A percentile compares a stretch with the other conserved stretches of the same genome.
Conservation (phyloP, 345 rosid species). For the Salix suchowensis region DNA sequence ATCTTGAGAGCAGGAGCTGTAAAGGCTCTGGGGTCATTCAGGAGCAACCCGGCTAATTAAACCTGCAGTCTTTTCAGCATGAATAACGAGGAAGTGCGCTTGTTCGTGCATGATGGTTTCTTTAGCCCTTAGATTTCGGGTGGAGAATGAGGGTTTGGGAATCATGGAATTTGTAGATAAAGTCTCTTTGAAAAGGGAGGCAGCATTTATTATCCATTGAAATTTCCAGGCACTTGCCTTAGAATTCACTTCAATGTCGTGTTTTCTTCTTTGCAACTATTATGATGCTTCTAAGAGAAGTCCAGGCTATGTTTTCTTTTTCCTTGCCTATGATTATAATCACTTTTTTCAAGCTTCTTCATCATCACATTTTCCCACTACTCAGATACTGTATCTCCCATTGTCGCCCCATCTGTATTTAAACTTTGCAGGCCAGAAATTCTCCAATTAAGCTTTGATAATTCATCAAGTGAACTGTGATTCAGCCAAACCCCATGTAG, state of each 20-base stretch:
- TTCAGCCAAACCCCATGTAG: not conserved
- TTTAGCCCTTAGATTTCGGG: not conserved
- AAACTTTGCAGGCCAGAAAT: not conserved
- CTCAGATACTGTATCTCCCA: not conserved
- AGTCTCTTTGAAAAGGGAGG: constrained; percentile 22
- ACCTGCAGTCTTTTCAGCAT: not conserved
- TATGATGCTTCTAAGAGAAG: not conserved
- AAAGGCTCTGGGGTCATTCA: constrained; percentile 82
- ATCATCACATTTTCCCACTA: not conserved
- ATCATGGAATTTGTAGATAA: constrained; percentile 25
- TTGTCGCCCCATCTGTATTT: not conserved
- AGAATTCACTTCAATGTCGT: constrained; percentile 12
- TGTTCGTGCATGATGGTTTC: constrained; percentile 1
- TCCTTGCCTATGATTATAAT: not conserved
- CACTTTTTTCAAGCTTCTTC: not conserved
- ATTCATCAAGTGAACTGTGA: not conserved
- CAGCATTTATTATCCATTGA: constrained; percentile 9
- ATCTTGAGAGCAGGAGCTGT: constrained; percentile 76
- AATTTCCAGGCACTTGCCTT: constrained; percentile 19
- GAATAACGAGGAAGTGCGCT: constrained; percentile 7
- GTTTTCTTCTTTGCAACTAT: not conserved
- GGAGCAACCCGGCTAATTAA: constrained; percentile 61
- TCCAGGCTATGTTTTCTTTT: not conserved
- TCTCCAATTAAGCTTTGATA: not conserved
- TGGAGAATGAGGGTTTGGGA: not conserved